phyloP scores from a whole-genome alignment of 2,329 filamentous ascomycete species.

The Nigrospora osmanthi region DNA sequence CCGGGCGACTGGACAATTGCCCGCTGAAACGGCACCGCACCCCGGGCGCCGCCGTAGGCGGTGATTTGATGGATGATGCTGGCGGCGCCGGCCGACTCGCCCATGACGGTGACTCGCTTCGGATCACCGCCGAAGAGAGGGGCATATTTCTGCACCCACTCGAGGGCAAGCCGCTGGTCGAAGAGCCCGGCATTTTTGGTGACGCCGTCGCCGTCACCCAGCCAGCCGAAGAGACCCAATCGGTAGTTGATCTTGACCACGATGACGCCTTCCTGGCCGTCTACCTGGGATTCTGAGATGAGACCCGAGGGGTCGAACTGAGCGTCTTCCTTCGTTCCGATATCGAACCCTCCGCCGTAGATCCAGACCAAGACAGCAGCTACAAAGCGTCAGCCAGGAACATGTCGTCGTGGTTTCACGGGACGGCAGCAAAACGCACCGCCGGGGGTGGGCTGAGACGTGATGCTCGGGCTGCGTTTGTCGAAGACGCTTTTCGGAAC shows the following conservation, averaged over 20 bases:
- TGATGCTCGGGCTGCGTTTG: slow-evolving; percentile 11
- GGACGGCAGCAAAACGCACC: too few species aligned
- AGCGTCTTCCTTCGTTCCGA: slow-evolving; percentile 29
- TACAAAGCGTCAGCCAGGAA: slow-evolving; percentile 7
- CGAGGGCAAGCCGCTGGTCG: slow-evolving; percentile 40
- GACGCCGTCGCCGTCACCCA: slow-evolving; percentile 36
- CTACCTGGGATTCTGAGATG: not conserved
- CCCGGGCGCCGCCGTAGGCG: too few species aligned
- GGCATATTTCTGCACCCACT: slow-evolving; percentile 47
- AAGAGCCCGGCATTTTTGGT: slow-evolving; percentile 37
- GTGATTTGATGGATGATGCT: not conserved
- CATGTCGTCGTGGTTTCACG: not conserved
- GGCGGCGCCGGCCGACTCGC: slow-evolving; percentile 39
- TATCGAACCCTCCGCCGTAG: slow-evolving; percentile 35
- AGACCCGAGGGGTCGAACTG: not conserved
- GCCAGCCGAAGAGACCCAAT: slow-evolving; percentile 35
- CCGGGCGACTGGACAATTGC: too few species aligned
- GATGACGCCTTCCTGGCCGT: not conserved
- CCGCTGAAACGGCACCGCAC: too few species aligned
- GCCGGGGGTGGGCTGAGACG: not conserved
- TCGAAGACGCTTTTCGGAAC: slow-evolving; percentile 33
- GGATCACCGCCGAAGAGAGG: slow-evolving; percentile 43
- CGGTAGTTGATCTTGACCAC: slow-evolving; percentile 30
- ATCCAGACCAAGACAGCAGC: slow-evolving; percentile 39
- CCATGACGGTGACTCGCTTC: slow-evolving; percentile 40